phyloP scores from a whole-genome alignment of 768 basidiomycete species.

The Mycena epipterygia region DNA sequence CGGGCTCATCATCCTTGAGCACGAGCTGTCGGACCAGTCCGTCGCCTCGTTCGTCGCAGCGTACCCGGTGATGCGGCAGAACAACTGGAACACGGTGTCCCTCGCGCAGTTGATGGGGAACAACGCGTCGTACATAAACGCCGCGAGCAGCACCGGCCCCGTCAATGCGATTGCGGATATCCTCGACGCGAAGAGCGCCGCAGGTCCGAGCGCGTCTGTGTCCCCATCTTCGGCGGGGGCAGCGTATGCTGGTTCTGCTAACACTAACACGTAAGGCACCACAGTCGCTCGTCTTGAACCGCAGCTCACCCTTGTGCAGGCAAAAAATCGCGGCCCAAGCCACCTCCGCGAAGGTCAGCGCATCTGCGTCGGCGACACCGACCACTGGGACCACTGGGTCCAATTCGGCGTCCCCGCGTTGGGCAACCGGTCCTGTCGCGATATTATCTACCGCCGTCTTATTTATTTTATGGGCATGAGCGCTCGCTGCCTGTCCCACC shows the following conservation, averaged over 20 bases:
- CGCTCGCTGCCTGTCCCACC: neutral
- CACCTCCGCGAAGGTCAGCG: neutral
- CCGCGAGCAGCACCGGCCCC: slow-evolving; percentile 49
- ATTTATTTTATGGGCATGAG: neutral
- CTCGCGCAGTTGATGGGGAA: slow-evolving; percentile 60
- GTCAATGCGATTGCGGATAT: slow-evolving; percentile 43
- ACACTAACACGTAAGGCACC: neutral
- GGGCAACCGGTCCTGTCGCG: neutral
- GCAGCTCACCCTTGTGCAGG: neutral
- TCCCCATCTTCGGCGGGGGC: neutral
- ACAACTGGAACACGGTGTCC: slow-evolving; percentile 80
- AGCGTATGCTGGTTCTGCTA: too few relatives aligned
- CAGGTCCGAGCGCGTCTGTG: neutral
- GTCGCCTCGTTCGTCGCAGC: slow-evolving; percentile 76
- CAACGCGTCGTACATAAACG: slow-evolving; percentile 63
- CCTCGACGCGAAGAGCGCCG: slow-evolving; percentile 12
- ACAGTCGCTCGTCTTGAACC: too few relatives aligned
- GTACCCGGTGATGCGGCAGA: slow-evolving; percentile 71
- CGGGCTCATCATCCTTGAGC: slow-evolving; percentile 65
- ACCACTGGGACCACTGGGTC: slow-evolving; percentile 36
- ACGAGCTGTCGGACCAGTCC: slow-evolving; percentile 75
- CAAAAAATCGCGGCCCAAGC: neutral
- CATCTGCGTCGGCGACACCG: neutral
- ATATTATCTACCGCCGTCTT: neutral
- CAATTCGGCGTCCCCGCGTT: neutral